Evolutionary conservation across 1,139 yeast genomes (phyloP).

Genomic region (Suhomyces maxii): DNA sequence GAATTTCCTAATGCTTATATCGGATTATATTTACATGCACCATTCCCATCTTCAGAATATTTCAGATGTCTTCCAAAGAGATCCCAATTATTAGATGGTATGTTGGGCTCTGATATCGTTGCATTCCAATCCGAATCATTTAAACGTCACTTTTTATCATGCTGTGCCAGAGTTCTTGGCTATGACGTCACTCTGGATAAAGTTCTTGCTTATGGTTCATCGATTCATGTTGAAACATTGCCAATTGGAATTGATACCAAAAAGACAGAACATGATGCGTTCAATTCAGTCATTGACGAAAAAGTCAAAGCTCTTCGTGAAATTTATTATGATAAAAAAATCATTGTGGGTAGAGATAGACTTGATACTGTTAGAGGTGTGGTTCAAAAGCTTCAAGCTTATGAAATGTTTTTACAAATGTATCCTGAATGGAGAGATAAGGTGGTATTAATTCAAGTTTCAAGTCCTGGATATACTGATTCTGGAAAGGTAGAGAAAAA

Average conservation of each 20-base stretch:
- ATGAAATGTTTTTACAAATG: slow-evolving; percentile 78
- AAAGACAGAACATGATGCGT: slow-evolving; percentile 60
- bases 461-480: slow-evolving; percentile 70
- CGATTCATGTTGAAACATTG: slow-evolving; percentile 67
- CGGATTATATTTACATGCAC: slow-evolving; percentile 83
- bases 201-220: slow-evolving; percentile 75
- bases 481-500: slow-evolving; percentile 67
- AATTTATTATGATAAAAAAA: slow-evolving; percentile 70
- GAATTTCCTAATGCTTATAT: slow-evolving; percentile 76
- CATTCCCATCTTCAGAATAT: slow-evolving; percentile 96
- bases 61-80: slow-evolving; percentile 87
- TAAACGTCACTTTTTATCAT: slow-evolving; percentile 85
- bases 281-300: slow-evolving; percentile 34
- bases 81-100: slow-evolving; percentile 78
- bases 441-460: slow-evolving; percentile 89
- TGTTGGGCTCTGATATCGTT: slow-evolving; percentile 84
- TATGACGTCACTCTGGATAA: slow-evolving; percentile 58
- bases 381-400: slow-evolving; percentile 77
- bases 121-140: slow-evolving; percentile 86
- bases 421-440: slow-evolving; percentile 90
- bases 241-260: slow-evolving; percentile 86
- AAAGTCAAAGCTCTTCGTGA: slow-evolving; percentile 55
- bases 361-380: slow-evolving; percentile 82
- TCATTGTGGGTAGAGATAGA: slow-evolving; percentile 82
- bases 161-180: slow-evolving; percentile 82